Evolutionary conservation across 2,329 filamentous ascomycete genomes (phyloP).

Genomic region (Tolypocladium sp.): DNA sequence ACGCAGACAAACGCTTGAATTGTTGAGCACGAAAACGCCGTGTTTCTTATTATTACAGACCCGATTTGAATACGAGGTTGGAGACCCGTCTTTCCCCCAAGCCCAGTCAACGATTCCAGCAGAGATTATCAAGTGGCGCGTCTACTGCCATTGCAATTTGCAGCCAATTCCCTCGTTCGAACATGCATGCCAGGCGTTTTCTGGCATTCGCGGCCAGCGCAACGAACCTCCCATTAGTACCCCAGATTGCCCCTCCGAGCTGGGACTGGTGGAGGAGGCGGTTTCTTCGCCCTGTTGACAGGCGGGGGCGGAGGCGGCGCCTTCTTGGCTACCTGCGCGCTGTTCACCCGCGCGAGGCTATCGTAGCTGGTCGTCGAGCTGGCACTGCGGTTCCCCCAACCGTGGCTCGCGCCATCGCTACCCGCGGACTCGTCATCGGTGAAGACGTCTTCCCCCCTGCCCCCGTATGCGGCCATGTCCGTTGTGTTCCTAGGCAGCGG

Average conservation of each 20-base stretch:
- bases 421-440: slow-evolving; percentile 40
- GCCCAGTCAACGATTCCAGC: no score
- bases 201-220: not conserved
- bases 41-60: not conserved
- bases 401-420: slow-evolving; percentile 42
- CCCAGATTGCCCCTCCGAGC: slow-evolving; percentile 17
- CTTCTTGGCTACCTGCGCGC: slow-evolving; percentile 36
- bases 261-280: slow-evolving; percentile 24
- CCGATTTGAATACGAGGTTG: not conserved
- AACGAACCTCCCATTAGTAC: not conserved
- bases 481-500: slow-evolving; percentile 36
- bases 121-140: not conserved
- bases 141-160: not conserved
- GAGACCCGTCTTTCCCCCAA: not conserved
- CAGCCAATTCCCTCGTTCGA: not conserved
- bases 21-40: not conserved
- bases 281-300: slow-evolving; percentile 34
- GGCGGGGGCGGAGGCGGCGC: slow-evolving; percentile 43
- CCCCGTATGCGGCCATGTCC: slow-evolving; percentile 16
- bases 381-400: slow-evolving; percentile 40
- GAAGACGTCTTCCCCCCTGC: slow-evolving; percentile 33
- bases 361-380: slow-evolving; percentile 49
- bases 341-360: slow-evolving; percentile 25
- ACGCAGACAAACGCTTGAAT: not conserved
- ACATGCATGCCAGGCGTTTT: not conserved